Percentiles rank a stretch among this genome's conserved stretches.
Conservation (phyloP, 768 basidiomycete genomes). For the Amanita molliuscula region DNA sequence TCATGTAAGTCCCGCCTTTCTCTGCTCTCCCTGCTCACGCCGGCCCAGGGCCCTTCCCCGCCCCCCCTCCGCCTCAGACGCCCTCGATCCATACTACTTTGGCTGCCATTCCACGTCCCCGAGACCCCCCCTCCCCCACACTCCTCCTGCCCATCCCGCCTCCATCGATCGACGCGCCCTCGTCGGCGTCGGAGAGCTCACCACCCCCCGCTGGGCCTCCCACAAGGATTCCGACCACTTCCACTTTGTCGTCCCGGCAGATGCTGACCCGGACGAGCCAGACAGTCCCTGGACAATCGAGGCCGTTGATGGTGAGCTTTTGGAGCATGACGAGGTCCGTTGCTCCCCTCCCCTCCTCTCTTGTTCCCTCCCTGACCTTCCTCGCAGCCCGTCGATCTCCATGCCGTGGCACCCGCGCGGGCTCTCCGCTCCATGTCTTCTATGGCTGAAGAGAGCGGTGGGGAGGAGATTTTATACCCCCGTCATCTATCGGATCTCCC, state of each 20-base stretch:
- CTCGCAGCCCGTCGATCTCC: conserved; percentile 31
- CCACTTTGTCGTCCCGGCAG: conserved; percentile 29
- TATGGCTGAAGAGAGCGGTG: conserved; percentile 75
- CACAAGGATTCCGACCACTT: conserved; percentile 32
- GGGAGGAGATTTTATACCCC: conserved; percentile 85
- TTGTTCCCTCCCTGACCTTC: conserved; percentile 7
- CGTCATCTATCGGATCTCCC: conserved; percentile 35
- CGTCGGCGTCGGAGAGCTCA: conserved; percentile 90
- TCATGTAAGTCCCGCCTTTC: conserved; percentile 22
- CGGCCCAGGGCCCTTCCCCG: conserved; percentile 40
- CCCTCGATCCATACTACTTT: conserved; percentile 86
- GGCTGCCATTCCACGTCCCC: conserved; percentile 59
- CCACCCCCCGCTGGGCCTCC: conserved; percentile 90
- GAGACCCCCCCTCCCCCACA: conserved; percentile 56
- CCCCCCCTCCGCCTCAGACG: conserved; percentile 67
- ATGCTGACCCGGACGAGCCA: conserved; percentile 37
- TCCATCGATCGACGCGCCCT: conserved; percentile 78
- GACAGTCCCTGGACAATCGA: conserved; percentile 89
- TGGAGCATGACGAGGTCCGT: conserved; percentile 59
- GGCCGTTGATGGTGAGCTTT: conserved; percentile 70
- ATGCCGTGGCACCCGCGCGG: conserved; percentile 26
- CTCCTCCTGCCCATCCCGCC: conserved; percentile 70
- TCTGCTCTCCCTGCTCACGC: conserved; percentile 23
- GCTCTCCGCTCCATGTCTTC: conserved; percentile 53
- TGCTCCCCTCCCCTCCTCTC: conserved; percentile 4